phyloP scores from a whole-genome alignment of 805 yeast genomes.

The Wickerhamiella lipophila region DNA sequence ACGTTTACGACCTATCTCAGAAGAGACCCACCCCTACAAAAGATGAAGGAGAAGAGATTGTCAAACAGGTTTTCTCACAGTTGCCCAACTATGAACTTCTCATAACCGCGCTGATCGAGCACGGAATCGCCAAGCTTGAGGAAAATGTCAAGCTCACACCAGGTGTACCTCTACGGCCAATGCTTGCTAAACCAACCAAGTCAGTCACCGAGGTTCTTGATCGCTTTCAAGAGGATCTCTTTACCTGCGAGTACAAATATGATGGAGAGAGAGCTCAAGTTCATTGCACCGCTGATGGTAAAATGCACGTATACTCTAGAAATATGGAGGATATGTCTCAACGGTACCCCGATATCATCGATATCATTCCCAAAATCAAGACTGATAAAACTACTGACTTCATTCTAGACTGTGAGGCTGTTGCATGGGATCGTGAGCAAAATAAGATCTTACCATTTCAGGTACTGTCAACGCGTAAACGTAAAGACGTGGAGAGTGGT shows the following conservation, averaged over 20 bases:
- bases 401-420: slow-evolving; percentile 92
- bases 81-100: slow-evolving; percentile 81
- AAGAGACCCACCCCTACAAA: slow-evolving; percentile 36
- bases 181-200: slow-evolving; percentile 97
- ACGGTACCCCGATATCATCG: slow-evolving; percentile 80
- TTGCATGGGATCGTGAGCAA: slow-evolving; percentile 80
- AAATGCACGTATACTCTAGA: slow-evolving; percentile 71
- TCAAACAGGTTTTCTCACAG: slow-evolving; percentile 79
- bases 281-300: slow-evolving; percentile 53
- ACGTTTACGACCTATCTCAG: slow-evolving; percentile 41
- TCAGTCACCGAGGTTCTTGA: slow-evolving; percentile 85
- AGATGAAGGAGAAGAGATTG: slow-evolving; percentile 51
- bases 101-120: slow-evolving; percentile 47
- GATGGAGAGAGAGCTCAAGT: slow-evolving; percentile 98
- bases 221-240: slow-evolving; percentile 67
- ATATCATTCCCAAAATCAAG: slow-evolving; percentile 50
- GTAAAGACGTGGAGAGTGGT: slow-evolving; percentile 79
- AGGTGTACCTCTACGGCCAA: slow-evolving; percentile 91
- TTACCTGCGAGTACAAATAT: slow-evolving; percentile 93
- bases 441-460: slow-evolving; percentile 88
- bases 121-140: slow-evolving; percentile 55
- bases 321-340: slow-evolving; percentile 96
- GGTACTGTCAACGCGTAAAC: slow-evolving; percentile 79
- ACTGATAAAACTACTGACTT: slow-evolving; percentile 37
- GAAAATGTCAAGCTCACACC: slow-evolving; percentile 69